Evolutionary conservation across 2,329 filamentous ascomycete species (phyloP), one percentile per base, ranked within the genome.

Genomic region (Ilyonectria destructans): DNA sequence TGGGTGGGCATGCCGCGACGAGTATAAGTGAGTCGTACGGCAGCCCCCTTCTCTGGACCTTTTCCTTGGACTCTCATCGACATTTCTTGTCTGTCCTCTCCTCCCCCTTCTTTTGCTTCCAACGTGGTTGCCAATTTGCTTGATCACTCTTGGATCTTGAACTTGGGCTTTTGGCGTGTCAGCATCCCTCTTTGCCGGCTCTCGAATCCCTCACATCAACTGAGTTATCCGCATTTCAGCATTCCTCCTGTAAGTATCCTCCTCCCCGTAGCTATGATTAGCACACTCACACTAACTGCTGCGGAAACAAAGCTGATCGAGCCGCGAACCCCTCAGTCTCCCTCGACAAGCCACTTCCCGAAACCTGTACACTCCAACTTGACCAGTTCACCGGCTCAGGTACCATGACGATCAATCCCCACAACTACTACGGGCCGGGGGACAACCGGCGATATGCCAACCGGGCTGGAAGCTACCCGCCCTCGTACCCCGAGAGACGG

Each of bases 21-120:
- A 59, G 67, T 69, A 69, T 72, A 72, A 77, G 71, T 69, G 57
- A 71, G 74, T 76, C 55, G 70, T 54, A 75, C 74, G 56, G 67
- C 71, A 69, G 58, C 58, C 73, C 65, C 49, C 54, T 65, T 54
- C 62, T 66, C 55, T 62, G 45, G 45, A 61, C 58, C 21, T 62
- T 31, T 66, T 69, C 45, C 67, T 56, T 37, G 31, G 31, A 21
- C 49, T 54, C 60, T 62, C 62, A 55, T 54, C 51, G 19, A 61
- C 33, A 12, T 17, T 45, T 49, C 35, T 55, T 49, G 49, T 40
- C 62, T 58, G 58, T 56, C 43, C 63, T 52, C 46, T 64, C 58
- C 59, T 57, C 37, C 21, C n/a, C 31, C 69, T 59, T 58, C 62
- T 56, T 62, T 49, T 26, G 35, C 49, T 49, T 8, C n/a, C 4